Conservation (phyloP, 2,329 filamentous ascomycete genomes). For the Penicillium sp. region DNA sequence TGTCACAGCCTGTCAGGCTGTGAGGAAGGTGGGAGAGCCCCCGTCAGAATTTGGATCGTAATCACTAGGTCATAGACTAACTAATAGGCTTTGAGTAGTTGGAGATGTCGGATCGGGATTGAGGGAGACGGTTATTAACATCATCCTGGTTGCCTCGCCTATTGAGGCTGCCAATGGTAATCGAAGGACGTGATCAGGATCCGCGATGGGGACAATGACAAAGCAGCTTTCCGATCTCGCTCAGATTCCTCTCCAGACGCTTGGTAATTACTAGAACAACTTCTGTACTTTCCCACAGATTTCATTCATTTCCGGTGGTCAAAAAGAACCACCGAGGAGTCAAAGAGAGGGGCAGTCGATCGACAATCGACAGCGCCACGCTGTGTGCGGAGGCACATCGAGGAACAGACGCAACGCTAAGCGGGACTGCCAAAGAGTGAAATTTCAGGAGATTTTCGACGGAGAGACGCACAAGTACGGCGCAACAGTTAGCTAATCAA, state of each 20-base stretch:
- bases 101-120: neutral
- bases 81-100: neutral
- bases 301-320: neutral
- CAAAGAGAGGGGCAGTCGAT: constrained; percentile 14
- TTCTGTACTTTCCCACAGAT: neutral
- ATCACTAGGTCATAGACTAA: neutral
- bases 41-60: neutral
- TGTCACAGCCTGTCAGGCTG: constrained; percentile 4
- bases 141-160: constrained; percentile 2
- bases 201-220: neutral
- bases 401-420: constrained; percentile 9
- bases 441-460: neutral
- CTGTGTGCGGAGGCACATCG: constrained; percentile 12
- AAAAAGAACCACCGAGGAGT: neutral
- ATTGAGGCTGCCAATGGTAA: neutral
- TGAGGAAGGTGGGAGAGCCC: neutral
- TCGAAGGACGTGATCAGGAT: neutral
- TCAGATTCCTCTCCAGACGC: neutral
- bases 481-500: neutral
- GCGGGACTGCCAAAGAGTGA: constrained; percentile 11
- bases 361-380: constrained; percentile 28
- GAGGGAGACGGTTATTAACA: constrained; percentile 1
- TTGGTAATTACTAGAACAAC: neutral
- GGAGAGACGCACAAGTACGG: neutral
- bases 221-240: neutral